A percentile compares a stretch with the other conserved stretches of the same genome.
phyloP scores from a whole-genome alignment of 495 filamentous ascomycete genomes.

The Talaromyces thailandensis region DNA sequence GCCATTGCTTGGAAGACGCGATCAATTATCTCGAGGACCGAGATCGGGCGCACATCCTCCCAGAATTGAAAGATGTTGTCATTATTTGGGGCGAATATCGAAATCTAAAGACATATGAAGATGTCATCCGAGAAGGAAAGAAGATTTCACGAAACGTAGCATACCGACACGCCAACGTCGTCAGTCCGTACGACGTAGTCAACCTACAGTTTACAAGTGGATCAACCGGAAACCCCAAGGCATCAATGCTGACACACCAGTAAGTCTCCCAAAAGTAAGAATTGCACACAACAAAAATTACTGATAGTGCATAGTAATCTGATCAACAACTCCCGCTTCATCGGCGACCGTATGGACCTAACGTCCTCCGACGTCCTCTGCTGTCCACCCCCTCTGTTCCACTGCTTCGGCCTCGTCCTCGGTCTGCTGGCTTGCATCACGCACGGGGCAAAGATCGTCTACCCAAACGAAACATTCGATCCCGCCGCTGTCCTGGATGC shows the following conservation, averaged over 20 bases:
- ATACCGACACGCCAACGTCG: conserved; percentile 29
- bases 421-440: conserved; percentile 59
- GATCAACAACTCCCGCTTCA: conserved; percentile 61
- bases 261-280: conserved; percentile 17
- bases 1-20: conserved; percentile 43
- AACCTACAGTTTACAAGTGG: conserved; percentile 67
- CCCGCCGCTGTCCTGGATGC: conserved; percentile 47
- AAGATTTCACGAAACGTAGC: conserved; percentile 11
- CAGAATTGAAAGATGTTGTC: conserved; percentile 34
- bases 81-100: conserved; percentile 44
- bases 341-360: conserved; percentile 59
- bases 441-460: conserved; percentile 58
- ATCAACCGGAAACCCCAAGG: conserved; percentile 62
- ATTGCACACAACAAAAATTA: neutral
- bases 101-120: conserved; percentile 41
- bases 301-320: conserved; percentile 40
- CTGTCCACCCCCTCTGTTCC: conserved; percentile 64
- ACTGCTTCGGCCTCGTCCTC: conserved; percentile 67
- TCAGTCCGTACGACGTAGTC: conserved; percentile 50
- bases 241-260: conserved; percentile 68
- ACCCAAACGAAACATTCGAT: conserved; percentile 57
- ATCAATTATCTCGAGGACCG: conserved; percentile 17
- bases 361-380: conserved; percentile 54
- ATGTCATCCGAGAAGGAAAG: conserved; percentile 37
- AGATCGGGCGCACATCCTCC: conserved; percentile 12